Conservation (phyloP, 306 rosid genomes). For the Sechiopsis laciniata region DNA sequence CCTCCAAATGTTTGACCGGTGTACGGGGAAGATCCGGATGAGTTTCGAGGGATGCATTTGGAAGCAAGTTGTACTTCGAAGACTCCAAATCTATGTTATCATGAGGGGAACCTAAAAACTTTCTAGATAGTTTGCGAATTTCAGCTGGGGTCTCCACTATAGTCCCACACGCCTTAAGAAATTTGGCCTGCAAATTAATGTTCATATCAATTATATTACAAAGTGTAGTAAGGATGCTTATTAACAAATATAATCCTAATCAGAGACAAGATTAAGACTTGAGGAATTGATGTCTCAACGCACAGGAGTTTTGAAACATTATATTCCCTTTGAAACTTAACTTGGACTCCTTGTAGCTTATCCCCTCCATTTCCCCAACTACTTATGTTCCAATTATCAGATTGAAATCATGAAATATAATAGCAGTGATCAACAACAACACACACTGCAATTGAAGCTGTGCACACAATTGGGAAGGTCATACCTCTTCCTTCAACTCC, state of each 20-base stretch:
- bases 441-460: neutral
- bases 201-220: neutral
- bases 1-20: conserved; percentile 37
- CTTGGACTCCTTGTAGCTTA: neutral
- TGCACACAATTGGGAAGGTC: neutral
- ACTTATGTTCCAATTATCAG: neutral
- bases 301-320: neutral
- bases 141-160: no score
- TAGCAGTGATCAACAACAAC: neutral
- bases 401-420: neutral
- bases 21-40: conserved; percentile 42
- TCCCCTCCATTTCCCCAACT: neutral
- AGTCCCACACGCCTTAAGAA: no score
- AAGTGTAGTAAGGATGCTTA: neutral
- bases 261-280: neutral
- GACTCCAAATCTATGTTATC: no score
- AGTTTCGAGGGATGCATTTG: conserved; percentile 45
- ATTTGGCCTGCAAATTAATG: conserved; percentile 49
- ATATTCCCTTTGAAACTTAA: neutral
- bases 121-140: no score
- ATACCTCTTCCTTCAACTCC: conserved; percentile 69
- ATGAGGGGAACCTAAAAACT: no score
- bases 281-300: neutral
- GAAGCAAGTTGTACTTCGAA: conserved; percentile 49
- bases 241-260: neutral